These are phyloP conservation scores for Coemansia sp. DNA, from an alignment of 192 early-diverging fungal genomes.

Conservation along the genomic window DNA sequence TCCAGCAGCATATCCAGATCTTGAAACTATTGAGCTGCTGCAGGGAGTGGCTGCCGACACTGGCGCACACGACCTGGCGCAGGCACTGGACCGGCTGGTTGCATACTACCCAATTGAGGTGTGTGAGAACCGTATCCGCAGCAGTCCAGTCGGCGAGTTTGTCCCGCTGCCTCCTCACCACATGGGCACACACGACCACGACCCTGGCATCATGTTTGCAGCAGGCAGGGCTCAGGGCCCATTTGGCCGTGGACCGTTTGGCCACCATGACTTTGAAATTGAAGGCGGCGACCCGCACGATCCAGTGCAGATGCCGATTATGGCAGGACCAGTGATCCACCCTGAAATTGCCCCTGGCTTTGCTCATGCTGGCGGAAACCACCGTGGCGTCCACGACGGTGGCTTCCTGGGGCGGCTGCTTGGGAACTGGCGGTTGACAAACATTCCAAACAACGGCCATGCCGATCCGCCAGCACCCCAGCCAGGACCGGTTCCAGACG, in stretches of 20 bases:
- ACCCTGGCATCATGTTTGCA: neutral
- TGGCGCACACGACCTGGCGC: slow-evolving; percentile 30
- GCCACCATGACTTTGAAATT: neutral
- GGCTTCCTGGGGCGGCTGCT: slow-evolving; percentile 19
- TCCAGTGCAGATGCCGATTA: neutral
- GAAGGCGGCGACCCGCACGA: neutral
- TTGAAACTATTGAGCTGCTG: slow-evolving; percentile 18
- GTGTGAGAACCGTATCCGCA: slow-evolving; percentile 36
- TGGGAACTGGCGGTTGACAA: slow-evolving; percentile 33
- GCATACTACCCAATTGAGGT: slow-evolving; percentile 31
- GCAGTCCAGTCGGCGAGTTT: slow-evolving; percentile 10
- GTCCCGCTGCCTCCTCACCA: neutral
- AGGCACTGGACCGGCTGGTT: slow-evolving; percentile 29
- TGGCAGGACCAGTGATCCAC: slow-evolving; percentile 23
- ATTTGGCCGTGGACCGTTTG: neutral
- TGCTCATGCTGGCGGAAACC: neutral
- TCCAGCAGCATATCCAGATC: slow-evolving; percentile 16
- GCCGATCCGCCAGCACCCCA: slow-evolving; percentile 31
- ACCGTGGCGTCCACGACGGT: neutral
- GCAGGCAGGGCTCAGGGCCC: neutral
- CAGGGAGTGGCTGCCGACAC: slow-evolving; percentile 25
- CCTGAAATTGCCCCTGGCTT: slow-evolving; percentile 6
- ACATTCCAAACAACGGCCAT: slow-evolving; percentile 8
- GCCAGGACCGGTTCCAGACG: slow-evolving; percentile 34
- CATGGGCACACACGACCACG: neutral